Evolutionary conservation across 2,329 filamentous ascomycete genomes (phyloP).

Genomic region (Diaporthe humulicola): DNA sequence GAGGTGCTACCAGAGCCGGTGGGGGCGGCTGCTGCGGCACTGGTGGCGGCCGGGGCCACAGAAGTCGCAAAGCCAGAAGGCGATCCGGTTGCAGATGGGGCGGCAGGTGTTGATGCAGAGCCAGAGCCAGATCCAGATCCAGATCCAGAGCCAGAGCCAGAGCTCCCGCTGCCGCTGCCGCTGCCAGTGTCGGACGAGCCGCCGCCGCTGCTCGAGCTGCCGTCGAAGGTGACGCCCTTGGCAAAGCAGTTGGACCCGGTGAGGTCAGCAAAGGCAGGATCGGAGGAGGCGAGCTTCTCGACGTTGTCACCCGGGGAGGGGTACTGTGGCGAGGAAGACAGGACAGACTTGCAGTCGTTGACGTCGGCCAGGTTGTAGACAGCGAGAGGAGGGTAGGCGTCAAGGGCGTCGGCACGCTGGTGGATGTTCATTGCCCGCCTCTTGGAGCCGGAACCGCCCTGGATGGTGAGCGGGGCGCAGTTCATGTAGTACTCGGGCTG

Average conservation of each 20-base stretch:
- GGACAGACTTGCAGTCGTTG: conserved; percentile 70
- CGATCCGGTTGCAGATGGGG: conserved; percentile 35
- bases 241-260: conserved; percentile 37
- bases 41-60: conserved; percentile 39
- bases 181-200: conserved; percentile 52
- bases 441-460: conserved; percentile 39
- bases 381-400: conserved; percentile 65
- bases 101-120: conserved; percentile 54
- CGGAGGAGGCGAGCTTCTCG: conserved; percentile 30
- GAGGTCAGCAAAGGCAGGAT: conserved; percentile 30
- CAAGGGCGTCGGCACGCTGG: conserved; percentile 48
- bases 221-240: conserved; percentile 34
- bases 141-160: conserved; percentile 32
- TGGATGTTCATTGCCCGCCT: conserved; percentile 36
- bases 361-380: conserved; percentile 80
- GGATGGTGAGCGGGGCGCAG: conserved; percentile 79
- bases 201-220: conserved; percentile 48
- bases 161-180: conserved; percentile 50
- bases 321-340: conserved; percentile 72
- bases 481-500: conserved; percentile 93
- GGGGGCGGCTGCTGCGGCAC: conserved; percentile 42
- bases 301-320: conserved; percentile 74
- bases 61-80: conserved; percentile 36
- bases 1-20: conserved; percentile 39
- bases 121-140: not conserved